Evolutionary conservation across 495 filamentous ascomycete genomes (phyloP), one percentile per base, ranked within the genome.

Genomic region (Penicillium cataractarum): DNA sequence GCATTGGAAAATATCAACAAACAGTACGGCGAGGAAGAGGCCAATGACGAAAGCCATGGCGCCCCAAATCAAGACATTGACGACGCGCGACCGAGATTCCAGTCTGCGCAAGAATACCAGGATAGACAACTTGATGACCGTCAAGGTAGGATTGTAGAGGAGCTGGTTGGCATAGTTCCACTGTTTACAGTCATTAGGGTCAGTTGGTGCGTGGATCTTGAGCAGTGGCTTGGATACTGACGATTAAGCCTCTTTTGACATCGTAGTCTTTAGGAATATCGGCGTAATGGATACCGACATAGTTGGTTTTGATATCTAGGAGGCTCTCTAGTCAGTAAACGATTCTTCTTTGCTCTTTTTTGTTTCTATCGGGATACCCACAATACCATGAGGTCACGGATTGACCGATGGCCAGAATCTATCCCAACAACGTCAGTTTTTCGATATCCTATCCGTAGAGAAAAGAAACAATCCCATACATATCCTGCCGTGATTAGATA

Each of bases 121-220:
- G 44, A 85, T 76, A 0, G 84, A 85, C 0, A 82, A 69, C 69
- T 89, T 89, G 62, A 86, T 82, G 8, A 86, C 70, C 10, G 86
- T 80, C 37, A 90, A 72, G 58, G 87, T 82, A 0, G 86, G 86
- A 62, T 89, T 88, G 67, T 90, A 89, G 24, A 89, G 67, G 32
- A 88, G 77, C 64, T 89, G 85, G 21, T 84, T 81, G 3, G 81
- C 81, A 27, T 83, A 84, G 60, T 83, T 73, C 68, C 70, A 77
- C 67, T 74, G 13, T 29, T 22, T 62, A 48, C 8, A 50, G 13
- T 33, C 6, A 9, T 10, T 15, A 2, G 44, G 46, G 40, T 58
- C 4, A 37, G 32, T 48, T 15, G 42, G 21, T 8, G 44, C n/a
- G 12, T 26, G 55, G 6, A 6, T 27, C 17, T 4, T 5, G n/a